Percentiles rank a stretch among this genome's conserved stretches.
Evolutionary conservation across 2,329 filamentous ascomycete species (phyloP).

Genomic region (Fusarium staphyleae): DNA sequence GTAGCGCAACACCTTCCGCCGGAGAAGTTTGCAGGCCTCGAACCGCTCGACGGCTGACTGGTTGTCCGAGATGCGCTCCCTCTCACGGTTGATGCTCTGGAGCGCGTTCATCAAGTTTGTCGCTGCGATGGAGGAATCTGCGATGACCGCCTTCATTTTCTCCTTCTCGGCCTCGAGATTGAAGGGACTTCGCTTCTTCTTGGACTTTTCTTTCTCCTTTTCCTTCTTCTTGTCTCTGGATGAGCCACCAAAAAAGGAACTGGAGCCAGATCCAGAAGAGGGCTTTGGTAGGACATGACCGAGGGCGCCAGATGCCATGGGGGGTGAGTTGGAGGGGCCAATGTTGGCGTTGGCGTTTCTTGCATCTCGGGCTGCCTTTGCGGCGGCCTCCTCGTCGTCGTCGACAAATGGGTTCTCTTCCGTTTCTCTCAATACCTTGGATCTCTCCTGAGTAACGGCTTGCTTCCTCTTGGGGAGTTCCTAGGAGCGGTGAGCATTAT

Average conservation of each 20-base stretch:
- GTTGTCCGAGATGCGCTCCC: slow-evolving; percentile 87
- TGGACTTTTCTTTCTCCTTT: slow-evolving; percentile 62
- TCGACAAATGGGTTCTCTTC: slow-evolving; percentile 75
- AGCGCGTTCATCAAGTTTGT: slow-evolving; percentile 89
- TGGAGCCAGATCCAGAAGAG: slow-evolving; percentile 44
- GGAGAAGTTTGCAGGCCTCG: slow-evolving; percentile 83
- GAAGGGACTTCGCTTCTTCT: slow-evolving; percentile 71
- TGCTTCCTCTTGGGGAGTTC: slow-evolving; percentile 73
- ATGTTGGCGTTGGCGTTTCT: slow-evolving; percentile 18
- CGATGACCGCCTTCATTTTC: slow-evolving; percentile 85
- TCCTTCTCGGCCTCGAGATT: slow-evolving; percentile 88
- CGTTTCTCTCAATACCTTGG: slow-evolving; percentile 83
- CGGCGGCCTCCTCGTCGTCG: slow-evolving; percentile 64
- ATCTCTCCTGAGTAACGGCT: slow-evolving; percentile 76
- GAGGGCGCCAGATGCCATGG: slow-evolving; percentile 11
- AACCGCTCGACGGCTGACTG: slow-evolving; percentile 76
- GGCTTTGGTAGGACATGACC: slow-evolving; percentile 47
- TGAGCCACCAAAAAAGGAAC: slow-evolving; percentile 51
- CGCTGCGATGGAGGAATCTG: slow-evolving; percentile 86
- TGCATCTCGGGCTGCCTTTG: slow-evolving; percentile 42
- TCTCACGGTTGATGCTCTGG: slow-evolving; percentile 89
- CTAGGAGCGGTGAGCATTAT: slow-evolving; percentile 45
- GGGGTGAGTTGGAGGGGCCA: slow-evolving; percentile 31
- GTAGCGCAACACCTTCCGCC: slow-evolving; percentile 86
- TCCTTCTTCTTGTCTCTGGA: slow-evolving; percentile 61